Evolutionary conservation across 441 rosid species (phyloP), one percentile per base, ranked within the genome.

Genomic region (Populus hybrid): DNA sequence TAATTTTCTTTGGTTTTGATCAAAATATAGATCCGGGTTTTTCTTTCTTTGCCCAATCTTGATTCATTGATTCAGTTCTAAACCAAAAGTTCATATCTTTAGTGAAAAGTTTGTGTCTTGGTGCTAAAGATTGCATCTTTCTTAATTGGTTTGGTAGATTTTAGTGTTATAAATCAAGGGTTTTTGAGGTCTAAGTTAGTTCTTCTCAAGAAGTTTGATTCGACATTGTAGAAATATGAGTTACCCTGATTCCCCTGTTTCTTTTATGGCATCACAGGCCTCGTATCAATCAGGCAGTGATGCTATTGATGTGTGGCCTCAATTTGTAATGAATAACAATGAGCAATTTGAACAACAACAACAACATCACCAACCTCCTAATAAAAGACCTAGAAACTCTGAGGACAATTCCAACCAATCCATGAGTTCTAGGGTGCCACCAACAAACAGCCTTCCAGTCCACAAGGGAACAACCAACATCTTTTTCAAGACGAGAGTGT

Each of bases 401-500:
- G 95, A 90, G 32, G 97, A 91, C 10, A 86, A 71, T 73, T 5
- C 26, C 75, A 75, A 65, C 81, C 85, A 4, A 81, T 78, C 82
- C 9, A 64, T 67, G 59, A 84, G 66, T 76, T 74, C 81, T 30
- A 84, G 88, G 84, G 72, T 73, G 79, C 73, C 79, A 38, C 72
- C 80, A 5, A 65, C 82, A 66, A 64, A 74, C 73, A 92, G 83
- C 79, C 88, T 90, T 12, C 86, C 90, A 23, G 79, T 89, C 75
- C 91, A 92, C 63, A 88, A 84, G 82, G 99, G 98, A 16, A 79
- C 86, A 1, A 85, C 85, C 23, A 94, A 90, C 78, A 95, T 96
- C 50, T 96, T 94, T 86, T 96, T 90, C 77, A 96, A 96, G 90
- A 96, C 98, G 7, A 89, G 95, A 73, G 79, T 94, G 86, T 96